phyloP scores from a whole-genome alignment of 2,329 filamentous ascomycete genomes.

The Pseudogymnoascus sp. region DNA sequence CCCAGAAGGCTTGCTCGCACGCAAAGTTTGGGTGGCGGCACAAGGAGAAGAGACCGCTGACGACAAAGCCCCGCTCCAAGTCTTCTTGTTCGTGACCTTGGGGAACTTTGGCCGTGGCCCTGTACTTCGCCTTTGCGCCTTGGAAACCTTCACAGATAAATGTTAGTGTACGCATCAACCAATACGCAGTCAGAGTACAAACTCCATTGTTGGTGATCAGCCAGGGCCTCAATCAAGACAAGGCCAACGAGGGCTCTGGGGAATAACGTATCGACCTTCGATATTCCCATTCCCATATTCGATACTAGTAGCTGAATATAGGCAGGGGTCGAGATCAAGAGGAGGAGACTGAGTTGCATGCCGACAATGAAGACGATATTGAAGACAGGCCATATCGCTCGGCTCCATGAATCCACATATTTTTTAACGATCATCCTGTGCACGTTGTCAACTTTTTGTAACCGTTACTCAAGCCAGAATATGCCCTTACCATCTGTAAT shows the following conservation, averaged over 20 bases:
- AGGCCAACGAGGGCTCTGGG: slow-evolving; percentile 47
- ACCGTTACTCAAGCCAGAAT: not conserved
- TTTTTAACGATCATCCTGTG: slow-evolving; percentile 9
- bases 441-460: not conserved
- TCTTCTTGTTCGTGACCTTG: slow-evolving; percentile 60
- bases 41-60: slow-evolving; percentile 76
- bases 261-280: slow-evolving; percentile 50
- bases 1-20: slow-evolving; percentile 86
- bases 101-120: slow-evolving; percentile 63
- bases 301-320: slow-evolving; percentile 74
- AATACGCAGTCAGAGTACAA: not conserved
- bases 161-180: not conserved
- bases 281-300: slow-evolving; percentile 48
- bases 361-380: slow-evolving; percentile 87
- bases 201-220: slow-evolving; percentile 92
- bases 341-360: slow-evolving; percentile 74
- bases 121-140: slow-evolving; percentile 69
- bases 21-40: slow-evolving; percentile 93
- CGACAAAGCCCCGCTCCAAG: slow-evolving; percentile 82
- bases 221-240: slow-evolving; percentile 65
- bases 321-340: slow-evolving; percentile 68
- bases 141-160: slow-evolving; percentile 56
- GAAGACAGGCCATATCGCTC: slow-evolving; percentile 66
- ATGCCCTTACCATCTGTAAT: slow-evolving; percentile 70
- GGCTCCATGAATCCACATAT: slow-evolving; percentile 62